Conservation (phyloP, 2,329 filamentous ascomycete species). For the Phialocephala sp. region DNA sequence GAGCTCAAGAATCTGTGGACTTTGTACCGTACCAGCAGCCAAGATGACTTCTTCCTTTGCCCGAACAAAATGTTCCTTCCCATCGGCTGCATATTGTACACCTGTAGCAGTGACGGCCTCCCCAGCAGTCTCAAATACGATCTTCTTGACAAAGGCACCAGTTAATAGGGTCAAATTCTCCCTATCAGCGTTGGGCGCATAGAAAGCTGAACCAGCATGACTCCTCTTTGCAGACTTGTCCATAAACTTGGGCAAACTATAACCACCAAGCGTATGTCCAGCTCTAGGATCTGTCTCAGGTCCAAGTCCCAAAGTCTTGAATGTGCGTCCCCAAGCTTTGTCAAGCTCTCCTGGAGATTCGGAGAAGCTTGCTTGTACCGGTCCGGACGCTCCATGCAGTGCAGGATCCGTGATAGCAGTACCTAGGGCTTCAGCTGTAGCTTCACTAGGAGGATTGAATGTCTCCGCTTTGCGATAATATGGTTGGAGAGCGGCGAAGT, state of each 20-base stretch:
- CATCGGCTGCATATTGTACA: conserved; percentile 25
- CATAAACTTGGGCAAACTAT: conserved; percentile 37
- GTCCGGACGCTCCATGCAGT: conserved; percentile 25
- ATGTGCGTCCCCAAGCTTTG: conserved; percentile 23
- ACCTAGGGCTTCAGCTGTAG: neutral
- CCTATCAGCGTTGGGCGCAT: conserved; percentile 24
- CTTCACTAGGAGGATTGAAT: conserved; percentile 18
- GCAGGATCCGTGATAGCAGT: conserved; percentile 12
- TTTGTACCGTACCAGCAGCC: conserved; percentile 37
- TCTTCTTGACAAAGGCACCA: conserved; percentile 80
- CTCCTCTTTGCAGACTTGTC: conserved; percentile 19
- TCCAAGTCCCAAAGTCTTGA: conserved; percentile 18
- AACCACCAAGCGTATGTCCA: conserved; percentile 32
- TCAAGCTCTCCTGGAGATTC: conserved; percentile 23
- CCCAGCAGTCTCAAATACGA: conserved; percentile 45
- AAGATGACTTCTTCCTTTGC: conserved; percentile 43
- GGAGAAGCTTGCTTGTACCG: conserved; percentile 34
- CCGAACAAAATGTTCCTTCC: conserved; percentile 32
- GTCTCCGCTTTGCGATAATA: conserved; percentile 48
- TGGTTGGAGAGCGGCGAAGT: conserved; percentile 45
- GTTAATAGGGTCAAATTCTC: conserved; percentile 80
- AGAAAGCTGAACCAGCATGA: conserved; percentile 31
- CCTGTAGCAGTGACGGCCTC: conserved; percentile 10
- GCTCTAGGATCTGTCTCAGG: conserved; percentile 19
- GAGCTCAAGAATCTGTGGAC: conserved; percentile 43